Base-by-base conservation (phyloP, 345 rosid species). In the Gossypium stocksii region DNA sequence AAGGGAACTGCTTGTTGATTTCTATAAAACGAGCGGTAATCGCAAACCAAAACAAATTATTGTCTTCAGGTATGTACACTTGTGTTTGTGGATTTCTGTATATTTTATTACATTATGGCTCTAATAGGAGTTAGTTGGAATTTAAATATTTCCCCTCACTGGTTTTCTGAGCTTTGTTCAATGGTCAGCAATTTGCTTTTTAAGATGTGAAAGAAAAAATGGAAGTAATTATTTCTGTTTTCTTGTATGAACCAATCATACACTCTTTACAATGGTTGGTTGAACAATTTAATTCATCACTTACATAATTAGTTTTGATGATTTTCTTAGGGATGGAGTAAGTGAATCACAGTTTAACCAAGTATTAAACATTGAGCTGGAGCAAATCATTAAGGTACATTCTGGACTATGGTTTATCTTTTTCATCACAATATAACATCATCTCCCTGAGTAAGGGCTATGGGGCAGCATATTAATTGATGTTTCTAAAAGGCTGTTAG, bases 311-410 rank as follows among this genome's bases (percentile, higher is more conserved):
- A 38, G 70, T 54, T 38, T 77, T 15, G 59, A 62, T 74, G 23
- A 34, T 77, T 44, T 77, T 67, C 61, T 45, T 78, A 92, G 99
- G 89, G 99, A 94, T 82, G 98, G 98, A 71, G 93, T 94, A 38
- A 87, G 98, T 11, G 96, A 94, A 72, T 89, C 99, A 17, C 99
- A 94, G 45, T 94, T 94, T 79, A 93, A 86, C 76, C 99, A 91
- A 78, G 95, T 94, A 77, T 77, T 91, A 80, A 84, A 89, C 81
- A 86, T 89, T 46, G 99, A 94, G 81, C 84, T 94, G 72, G 90
- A 83, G 70, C 97, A 94, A 80, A 92, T 94, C 58, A 80, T 87
- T 4, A 86, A 91, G 97, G 99, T 93, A n/a, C 3, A 51, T 27
- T 63, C 14, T 22, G 19, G 34, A 45, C 34, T 27, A 6, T 51